Base-by-base conservation (phyloP, 1,284 basidiomycete genomes). In the Ustilago loliicola region DNA sequence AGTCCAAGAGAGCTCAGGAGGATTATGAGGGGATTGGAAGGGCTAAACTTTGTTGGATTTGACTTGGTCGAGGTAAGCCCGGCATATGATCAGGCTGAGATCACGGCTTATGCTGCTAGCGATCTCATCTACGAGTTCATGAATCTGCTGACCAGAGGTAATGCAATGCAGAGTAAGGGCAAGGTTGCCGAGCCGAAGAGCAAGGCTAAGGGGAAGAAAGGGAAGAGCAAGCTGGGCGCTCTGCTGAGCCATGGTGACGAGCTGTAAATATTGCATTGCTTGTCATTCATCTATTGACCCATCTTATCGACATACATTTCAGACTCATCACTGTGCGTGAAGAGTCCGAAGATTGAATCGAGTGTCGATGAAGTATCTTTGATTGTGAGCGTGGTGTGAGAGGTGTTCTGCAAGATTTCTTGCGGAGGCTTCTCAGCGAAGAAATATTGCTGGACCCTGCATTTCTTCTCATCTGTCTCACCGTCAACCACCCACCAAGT, bases 61-160 rank as follows among this genome's bases (percentile, higher is more conserved):
- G 81, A 82, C 25, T 52, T 82, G 40, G 81, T 81, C 48, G 81
- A 80, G 51, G 80, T 83, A 8, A 70, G 67, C 32, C 80, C 80
- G 19, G 59, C 74, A 9, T 79, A 83, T n/a, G 79, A 82, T 30
- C 71, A 80, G 48, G 72, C 79, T 19, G 76, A 79, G 57, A 73
- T 82, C 62, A 82, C 81, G 13, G 77, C 77, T 19, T 68, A 79
- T 48, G 77, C 77, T 3, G 80, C 81, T 0, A 77, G 78, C 42
- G 80, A 82, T 54, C 52, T 83, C 38, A 64, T 83, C 30, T 80
- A 63, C 54, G 78, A 83, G 29, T 76, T 83, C 30, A 69, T 83
- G 65, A 77, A 76, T 50, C 61, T 79, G 23, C 19, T 77, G 21
- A 68, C 70, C 17, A 34, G 62, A 8, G 62, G 66, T 2, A 69